Evolutionary conservation across 2,329 filamentous ascomycete genomes (phyloP).

Genomic region (Calonectria montana): DNA sequence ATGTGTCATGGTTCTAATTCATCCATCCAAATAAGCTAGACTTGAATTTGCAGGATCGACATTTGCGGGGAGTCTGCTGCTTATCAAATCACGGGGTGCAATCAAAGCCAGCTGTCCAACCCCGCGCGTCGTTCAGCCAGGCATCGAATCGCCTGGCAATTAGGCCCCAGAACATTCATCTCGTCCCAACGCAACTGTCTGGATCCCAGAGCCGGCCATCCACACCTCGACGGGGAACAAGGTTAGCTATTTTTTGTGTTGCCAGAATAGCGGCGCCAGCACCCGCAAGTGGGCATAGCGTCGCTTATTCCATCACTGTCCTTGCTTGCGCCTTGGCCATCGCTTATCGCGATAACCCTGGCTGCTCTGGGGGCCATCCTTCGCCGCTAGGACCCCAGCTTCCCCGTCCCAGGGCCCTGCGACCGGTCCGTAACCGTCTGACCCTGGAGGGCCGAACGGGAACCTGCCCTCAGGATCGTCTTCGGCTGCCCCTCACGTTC

Average conservation of each 20-base stretch:
- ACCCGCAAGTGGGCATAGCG: slow-evolving; percentile 12
- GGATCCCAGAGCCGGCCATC: neutral
- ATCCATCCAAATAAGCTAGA: neutral
- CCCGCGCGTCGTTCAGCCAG: neutral
- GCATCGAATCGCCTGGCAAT: neutral
- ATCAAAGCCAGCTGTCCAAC: neutral
- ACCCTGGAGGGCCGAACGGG: slow-evolving; percentile 10
- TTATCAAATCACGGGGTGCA: neutral
- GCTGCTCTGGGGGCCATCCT: neutral
- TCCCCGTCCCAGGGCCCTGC: neutral
- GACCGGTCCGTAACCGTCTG: slow-evolving; percentile 1
- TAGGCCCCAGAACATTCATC: neutral
- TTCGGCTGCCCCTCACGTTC: slow-evolving; percentile 11
- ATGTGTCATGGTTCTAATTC: too few relatives aligned
- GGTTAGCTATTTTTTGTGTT: neutral
- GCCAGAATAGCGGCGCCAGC: neutral
- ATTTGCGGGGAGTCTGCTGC: neutral
- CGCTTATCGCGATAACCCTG: slow-evolving; percentile 26
- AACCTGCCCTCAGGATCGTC: slow-evolving; percentile 16
- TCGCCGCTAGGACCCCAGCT: slow-evolving; percentile 2
- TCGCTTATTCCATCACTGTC: neutral
- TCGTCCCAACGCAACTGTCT: neutral
- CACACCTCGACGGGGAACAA: neutral
- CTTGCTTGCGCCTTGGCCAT: neutral
- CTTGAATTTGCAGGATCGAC: neutral